A percentile compares a stretch with the other conserved stretches of the same genome.
Evolutionary conservation across 2,329 filamentous ascomycete species (phyloP).

Genomic region (Beauveria sp.): DNA sequence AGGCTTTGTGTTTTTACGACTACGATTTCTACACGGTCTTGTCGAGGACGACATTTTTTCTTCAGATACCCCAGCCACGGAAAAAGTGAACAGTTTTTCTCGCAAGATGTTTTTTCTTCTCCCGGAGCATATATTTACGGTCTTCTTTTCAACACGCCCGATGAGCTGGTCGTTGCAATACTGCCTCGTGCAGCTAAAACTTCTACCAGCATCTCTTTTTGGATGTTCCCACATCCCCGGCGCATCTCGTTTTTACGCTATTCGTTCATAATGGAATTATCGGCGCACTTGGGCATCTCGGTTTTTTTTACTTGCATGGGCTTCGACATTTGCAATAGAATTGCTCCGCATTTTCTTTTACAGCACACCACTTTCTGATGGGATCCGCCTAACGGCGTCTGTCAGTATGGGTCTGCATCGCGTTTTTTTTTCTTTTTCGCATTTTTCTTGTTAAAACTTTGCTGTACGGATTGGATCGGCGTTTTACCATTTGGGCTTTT

Average conservation of each 20-base stretch:
- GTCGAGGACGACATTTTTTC: conserved; percentile 22
- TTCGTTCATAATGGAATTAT: conserved; percentile 28
- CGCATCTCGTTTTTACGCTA: conserved; percentile 14
- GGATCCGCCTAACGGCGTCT: background rate
- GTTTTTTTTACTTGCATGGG: conserved; percentile 17
- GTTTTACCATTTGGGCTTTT: background rate
- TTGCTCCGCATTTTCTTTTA: background rate
- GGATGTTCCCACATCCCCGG: background rate
- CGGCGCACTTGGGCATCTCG: conserved; percentile 20
- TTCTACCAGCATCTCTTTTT: background rate
- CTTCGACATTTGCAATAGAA: conserved; percentile 12
- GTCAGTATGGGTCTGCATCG: background rate
- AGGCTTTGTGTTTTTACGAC: conserved; percentile 22
- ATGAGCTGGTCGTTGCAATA: background rate
- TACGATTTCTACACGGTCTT: conserved; percentile 25
- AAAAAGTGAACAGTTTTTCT: conserved; percentile 20
- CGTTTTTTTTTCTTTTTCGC: background rate
- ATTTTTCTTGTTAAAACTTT: background rate
- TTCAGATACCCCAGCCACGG: conserved; percentile 34
- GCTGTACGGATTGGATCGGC: conserved; percentile 1
- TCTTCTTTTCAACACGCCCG: conserved; percentile 7
- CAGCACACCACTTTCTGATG: background rate
- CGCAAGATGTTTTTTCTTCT: conserved; percentile 17
- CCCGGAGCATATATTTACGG: conserved; percentile 15
- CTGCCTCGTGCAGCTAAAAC: background rate